Evolutionary conservation across 1,139 yeast genomes (phyloP), one percentile per base, ranked within the genome.

Genomic region (Zygoascus meyerae): DNA sequence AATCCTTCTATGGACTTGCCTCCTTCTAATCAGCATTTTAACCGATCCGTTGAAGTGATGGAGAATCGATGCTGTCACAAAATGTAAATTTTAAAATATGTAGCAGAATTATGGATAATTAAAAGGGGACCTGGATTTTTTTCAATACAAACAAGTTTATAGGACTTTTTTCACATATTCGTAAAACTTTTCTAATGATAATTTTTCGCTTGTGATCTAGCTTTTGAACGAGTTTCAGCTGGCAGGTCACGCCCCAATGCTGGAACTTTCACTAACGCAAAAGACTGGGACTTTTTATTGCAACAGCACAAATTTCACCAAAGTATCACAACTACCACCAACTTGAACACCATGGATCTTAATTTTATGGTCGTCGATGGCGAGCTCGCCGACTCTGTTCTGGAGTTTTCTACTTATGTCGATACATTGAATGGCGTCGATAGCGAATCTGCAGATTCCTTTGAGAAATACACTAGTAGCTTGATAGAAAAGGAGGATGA

Each of bases 1-100:
- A 86, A 86, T 67, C 95, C 95, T 26, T 90, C 90, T 35, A 72
- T 86, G 64, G 94, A 85, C 61, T 72, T 86, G 45, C 95, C 95
- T 43, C 81, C 81, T 62, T 78, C 94, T 14, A 76, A 68, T 60
- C 84, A 86, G 66, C 59, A 66, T 32, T 81, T 85, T 70, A 86
- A 86, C 75, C 79, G 85, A 68, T 82, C 90, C n/a, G 72, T 70
- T 40, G 75, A 65, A 50, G 69, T 66, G 32, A 63, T 61, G 65
- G 62, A 64, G 40, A 58, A 60, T 56, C 58, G 67, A 46, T 53
- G 62, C 44, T 62, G 68, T 57, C 58, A 26, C 31, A 42, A 42
- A 31, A 42, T 42, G 14, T 42, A 37, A 35, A 14, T 21, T 21
- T 7, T n/a, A 16, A 7, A 15, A 14, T 31, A n/a, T 17, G 12